Conservation (phyloP, 805 yeast genomes). For the Zygoascus ofunaensis region DNA sequence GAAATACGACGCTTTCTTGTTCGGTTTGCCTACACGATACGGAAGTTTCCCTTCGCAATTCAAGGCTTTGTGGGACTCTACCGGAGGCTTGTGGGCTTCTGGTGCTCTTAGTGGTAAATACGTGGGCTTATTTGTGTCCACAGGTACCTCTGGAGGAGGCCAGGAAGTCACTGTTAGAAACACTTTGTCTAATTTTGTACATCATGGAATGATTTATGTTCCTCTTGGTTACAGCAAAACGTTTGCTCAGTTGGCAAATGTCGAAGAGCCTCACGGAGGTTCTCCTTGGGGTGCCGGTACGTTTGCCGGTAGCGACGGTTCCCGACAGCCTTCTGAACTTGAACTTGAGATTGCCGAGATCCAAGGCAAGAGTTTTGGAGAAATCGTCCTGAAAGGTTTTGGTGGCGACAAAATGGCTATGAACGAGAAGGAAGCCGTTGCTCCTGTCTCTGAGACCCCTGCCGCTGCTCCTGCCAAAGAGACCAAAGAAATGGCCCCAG, state of each 20-base stretch:
- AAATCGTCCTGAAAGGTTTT: constrained; percentile 28
- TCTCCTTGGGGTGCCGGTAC: constrained; percentile 87
- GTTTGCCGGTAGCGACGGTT: constrained; percentile 67
- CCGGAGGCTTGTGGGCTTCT: constrained; percentile 67
- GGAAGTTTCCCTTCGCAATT: constrained; percentile 73
- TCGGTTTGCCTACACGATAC: constrained; percentile 75
- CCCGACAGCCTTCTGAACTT: constrained; percentile 53
- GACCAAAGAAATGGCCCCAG: too few relatives aligned
- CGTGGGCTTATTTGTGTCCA: constrained; percentile 64
- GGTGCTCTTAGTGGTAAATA: constrained; percentile 66
- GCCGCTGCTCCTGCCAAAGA: too few relatives aligned
- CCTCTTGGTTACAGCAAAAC: constrained; percentile 65
- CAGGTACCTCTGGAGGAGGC: constrained; percentile 72
- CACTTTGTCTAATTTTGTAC: constrained; percentile 50
- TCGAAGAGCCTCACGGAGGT: constrained; percentile 70
- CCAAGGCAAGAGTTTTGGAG: constrained; percentile 63
- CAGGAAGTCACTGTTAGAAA: constrained; percentile 60
- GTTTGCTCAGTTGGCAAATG: constrained; percentile 45
- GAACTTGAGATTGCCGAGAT: constrained; percentile 56
- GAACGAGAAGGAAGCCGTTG: not conserved
- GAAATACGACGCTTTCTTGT: constrained; percentile 61
- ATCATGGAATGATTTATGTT: constrained; percentile 70
- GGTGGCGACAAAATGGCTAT: not conserved
- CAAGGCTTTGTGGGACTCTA: constrained; percentile 65
- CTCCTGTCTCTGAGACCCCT: too few relatives aligned